Base-by-base conservation (phyloP, 306 rosid genomes). In the Trifolium pratense region DNA sequence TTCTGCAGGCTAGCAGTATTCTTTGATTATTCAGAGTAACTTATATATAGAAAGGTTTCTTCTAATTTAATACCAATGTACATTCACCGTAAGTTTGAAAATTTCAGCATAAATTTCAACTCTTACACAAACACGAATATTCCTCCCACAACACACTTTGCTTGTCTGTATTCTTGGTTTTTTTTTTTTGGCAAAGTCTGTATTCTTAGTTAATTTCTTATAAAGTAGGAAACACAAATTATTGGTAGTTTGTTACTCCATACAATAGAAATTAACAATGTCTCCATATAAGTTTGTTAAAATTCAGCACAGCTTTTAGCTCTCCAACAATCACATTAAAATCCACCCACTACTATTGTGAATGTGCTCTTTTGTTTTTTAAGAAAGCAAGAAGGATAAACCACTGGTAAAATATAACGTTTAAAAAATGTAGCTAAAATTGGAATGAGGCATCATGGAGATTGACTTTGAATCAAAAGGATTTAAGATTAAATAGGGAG, bases 391-490 rank as follows among this genome's bases (percentile, higher is more conserved):
- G 20, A 8, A 16, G 36, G 6, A 39, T 3, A 66, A 20, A 39
- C 11, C 52, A 18, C n/a, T 9, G 11, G 9, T 58, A 67, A 59
- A 51, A 73, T 66, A 57, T 20, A 46, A 57, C 20, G 12, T 52
- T 61, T 32, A 20, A 20, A 45, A 37, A 51, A 68, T 37, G 68
- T 26, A 76, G 29, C 60, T 25, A 56, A 73, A 42, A 68, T 66
- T 62, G 3, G 39, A 71, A n/a, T 13, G 51, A 15, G 46, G 71
- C 7, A 20, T 18, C 40, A 56, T 37, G 34, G 29, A 48, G 40
- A 69, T 17, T 63, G 36, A 39, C 40, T 46, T 45, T 13, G 63
- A 55, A 80, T 75, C 48, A 46, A 52, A 72, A 64, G 39, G 66
- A 52, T 13, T 43, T 39, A 34, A 17, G 18, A 55, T 26, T 26